Percentiles rank a stretch among this genome's conserved stretches.
These are phyloP conservation scores for Gliomastix tumulicola DNA, from an alignment of 2,329 filamentous ascomycete species.

Conservation along the genomic window DNA sequence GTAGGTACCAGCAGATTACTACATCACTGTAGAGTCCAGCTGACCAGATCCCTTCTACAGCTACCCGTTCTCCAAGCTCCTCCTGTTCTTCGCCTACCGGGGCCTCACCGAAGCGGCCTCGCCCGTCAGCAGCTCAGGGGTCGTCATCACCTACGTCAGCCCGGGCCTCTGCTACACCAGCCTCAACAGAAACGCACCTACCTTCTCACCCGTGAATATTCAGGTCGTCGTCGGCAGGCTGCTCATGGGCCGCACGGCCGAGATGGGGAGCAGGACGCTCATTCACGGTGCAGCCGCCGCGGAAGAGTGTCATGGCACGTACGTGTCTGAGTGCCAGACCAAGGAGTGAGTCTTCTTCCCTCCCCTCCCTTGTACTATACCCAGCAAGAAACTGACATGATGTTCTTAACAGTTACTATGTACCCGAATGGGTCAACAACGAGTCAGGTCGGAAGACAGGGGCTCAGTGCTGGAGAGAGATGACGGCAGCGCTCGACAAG, in stretches of 20 bases:
- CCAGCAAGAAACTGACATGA: no score
- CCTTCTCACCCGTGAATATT: no score
- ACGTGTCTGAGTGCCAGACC: slow-evolving; percentile 28
- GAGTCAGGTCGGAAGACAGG: no score
- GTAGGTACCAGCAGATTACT: no score
- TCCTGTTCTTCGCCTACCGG: slow-evolving; percentile 17
- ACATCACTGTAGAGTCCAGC: no score
- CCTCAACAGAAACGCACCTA: not conserved
- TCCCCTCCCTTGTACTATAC: no score
- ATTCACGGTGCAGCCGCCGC: slow-evolving; percentile 28
- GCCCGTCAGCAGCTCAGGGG: slow-evolving; percentile 17
- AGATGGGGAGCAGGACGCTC: slow-evolving; percentile 38
- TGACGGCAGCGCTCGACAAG: no score
- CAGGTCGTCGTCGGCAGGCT: not conserved
- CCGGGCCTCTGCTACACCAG: slow-evolving; percentile 31
- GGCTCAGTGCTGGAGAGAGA: no score
- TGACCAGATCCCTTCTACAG: no score
- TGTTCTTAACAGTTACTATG: no score
- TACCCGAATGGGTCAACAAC: no score
- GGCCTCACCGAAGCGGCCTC: slow-evolving; percentile 25
- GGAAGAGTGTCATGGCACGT: slow-evolving; percentile 35
- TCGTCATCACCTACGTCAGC: slow-evolving; percentile 29
- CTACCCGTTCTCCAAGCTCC: slow-evolving; percentile 21
- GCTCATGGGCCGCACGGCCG: slow-evolving; percentile 14
- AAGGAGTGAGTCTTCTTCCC: no score